These are phyloP conservation scores for Laburnicola sp. DNA, from an alignment of 2,329 filamentous ascomycete species.

Conservation along the genomic window DNA sequence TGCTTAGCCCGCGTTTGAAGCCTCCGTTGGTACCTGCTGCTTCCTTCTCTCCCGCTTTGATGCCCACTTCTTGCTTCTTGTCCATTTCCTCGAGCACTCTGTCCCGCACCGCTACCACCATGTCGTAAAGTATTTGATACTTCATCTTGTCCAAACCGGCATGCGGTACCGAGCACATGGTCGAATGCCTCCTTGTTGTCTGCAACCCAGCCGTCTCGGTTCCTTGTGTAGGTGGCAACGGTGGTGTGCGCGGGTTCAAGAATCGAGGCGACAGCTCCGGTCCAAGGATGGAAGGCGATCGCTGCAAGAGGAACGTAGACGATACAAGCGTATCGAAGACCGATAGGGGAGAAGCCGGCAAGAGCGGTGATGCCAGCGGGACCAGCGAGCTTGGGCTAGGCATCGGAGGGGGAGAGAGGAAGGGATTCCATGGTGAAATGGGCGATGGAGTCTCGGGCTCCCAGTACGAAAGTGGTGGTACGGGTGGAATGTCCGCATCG, in stretches of 20 bases:
- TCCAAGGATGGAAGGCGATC: neutral
- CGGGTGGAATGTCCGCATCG: conserved; percentile 7
- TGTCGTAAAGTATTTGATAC: neutral
- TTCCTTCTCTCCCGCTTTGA: neutral
- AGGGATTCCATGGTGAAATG: conserved; percentile 18
- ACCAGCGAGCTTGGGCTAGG: neutral
- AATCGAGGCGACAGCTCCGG: conserved; percentile 16
- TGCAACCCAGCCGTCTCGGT: neutral
- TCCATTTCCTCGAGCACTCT: conserved; percentile 2
- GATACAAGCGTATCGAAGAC: conserved; percentile 20
- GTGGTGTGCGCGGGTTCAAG: conserved; percentile 18
- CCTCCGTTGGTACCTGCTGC: neutral
- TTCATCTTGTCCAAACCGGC: neutral
- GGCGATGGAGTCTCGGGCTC: conserved; percentile 22
- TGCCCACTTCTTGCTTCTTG: neutral
- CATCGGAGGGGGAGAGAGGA: conserved; percentile 15
- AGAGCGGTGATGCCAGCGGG: conserved; percentile 14
- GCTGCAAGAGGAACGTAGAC: conserved; percentile 1
- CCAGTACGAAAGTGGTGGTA: conserved; percentile 23
- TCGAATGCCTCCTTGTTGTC: neutral
- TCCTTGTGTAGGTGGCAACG: conserved; percentile 6
- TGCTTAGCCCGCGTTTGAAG: neutral
- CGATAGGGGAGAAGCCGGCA: conserved; percentile 23
- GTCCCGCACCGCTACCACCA: neutral
- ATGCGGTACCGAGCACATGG: neutral